phyloP scores from a whole-genome alignment of 208 protist genomes.

The Lotmaria passim region DNA sequence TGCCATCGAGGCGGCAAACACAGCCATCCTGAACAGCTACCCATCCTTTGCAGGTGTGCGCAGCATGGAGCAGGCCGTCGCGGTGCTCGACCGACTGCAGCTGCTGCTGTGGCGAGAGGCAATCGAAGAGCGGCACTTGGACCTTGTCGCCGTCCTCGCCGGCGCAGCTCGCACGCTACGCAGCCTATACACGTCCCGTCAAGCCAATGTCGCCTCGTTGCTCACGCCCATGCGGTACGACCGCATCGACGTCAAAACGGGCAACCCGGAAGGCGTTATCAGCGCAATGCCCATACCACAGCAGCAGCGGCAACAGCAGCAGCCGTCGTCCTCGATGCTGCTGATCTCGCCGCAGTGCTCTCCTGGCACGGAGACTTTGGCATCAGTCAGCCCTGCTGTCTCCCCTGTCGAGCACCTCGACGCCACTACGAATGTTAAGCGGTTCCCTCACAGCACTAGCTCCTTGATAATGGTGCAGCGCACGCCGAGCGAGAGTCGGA shows the following conservation, averaged over 20 bases:
- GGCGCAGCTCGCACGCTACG: conserved; percentile 54
- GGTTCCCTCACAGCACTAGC: not conserved
- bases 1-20: conserved; percentile 13
- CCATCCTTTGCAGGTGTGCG: conserved; percentile 39
- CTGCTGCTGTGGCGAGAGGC: conserved; percentile 52
- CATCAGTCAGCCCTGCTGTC: not conserved
- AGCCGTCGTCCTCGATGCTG: not conserved
- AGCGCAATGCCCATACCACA: not conserved
- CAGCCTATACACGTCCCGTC: conserved; percentile 31
- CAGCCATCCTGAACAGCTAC: conserved; percentile 33
- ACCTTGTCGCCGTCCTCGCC: conserved; percentile 73
- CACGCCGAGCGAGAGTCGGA: not conserved
- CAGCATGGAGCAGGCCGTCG: conserved; percentile 31
- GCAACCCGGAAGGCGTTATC: conserved; percentile 60
- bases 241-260: conserved; percentile 70
- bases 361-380: not conserved
- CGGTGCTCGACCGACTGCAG: conserved; percentile 45
- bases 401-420: not conserved
- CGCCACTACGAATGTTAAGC: not conserved
- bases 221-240: conserved; percentile 72
- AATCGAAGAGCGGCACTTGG: conserved; percentile 58
- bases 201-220: conserved; percentile 21
- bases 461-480: too few species aligned
- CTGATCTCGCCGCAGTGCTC: not conserved
- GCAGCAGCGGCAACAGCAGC: too few species aligned